Evolutionary conservation across 2,329 filamentous ascomycete genomes (phyloP).

Genomic region (Helminthosporium solani): DNA sequence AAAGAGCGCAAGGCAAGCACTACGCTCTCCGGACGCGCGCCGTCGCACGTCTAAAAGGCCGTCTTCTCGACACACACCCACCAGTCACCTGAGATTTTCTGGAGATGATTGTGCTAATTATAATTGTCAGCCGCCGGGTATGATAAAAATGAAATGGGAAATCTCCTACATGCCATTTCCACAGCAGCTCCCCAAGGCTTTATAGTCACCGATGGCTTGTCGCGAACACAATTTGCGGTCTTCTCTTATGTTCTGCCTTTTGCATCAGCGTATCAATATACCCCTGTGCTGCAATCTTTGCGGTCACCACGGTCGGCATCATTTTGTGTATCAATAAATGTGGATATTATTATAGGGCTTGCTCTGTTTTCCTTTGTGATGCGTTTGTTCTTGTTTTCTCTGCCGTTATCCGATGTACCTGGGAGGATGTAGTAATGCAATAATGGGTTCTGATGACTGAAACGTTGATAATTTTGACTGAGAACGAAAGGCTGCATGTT

Average conservation of each 20-base stretch:
- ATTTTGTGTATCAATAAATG: not conserved
- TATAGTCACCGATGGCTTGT: not conserved
- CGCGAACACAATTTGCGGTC: not conserved
- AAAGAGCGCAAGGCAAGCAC: conserved; percentile 33
- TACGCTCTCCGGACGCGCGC: conserved; percentile 13
- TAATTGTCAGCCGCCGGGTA: not conserved
- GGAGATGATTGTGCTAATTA: not conserved
- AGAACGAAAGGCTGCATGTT: no score
- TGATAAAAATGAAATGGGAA: not conserved
- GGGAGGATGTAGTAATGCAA: no score
- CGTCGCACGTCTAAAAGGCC: not conserved
- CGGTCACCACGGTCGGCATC: not conserved
- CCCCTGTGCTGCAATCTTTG: not conserved
- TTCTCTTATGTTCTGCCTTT: not conserved
- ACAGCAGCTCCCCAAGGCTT: not conserved
- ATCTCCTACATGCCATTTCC: not conserved
- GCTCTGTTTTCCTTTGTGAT: no score
- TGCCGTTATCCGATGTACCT: no score
- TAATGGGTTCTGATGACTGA: no score
- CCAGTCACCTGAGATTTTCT: not conserved
- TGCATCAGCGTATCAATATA: not conserved
- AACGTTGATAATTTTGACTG: no score
- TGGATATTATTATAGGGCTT: no score
- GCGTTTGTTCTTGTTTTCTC: no score
- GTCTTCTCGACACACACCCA: not conserved